These are phyloP conservation scores for Exophiala viscosa DNA, from an alignment of 2,329 filamentous ascomycete genomes.

Conservation along the genomic window DNA sequence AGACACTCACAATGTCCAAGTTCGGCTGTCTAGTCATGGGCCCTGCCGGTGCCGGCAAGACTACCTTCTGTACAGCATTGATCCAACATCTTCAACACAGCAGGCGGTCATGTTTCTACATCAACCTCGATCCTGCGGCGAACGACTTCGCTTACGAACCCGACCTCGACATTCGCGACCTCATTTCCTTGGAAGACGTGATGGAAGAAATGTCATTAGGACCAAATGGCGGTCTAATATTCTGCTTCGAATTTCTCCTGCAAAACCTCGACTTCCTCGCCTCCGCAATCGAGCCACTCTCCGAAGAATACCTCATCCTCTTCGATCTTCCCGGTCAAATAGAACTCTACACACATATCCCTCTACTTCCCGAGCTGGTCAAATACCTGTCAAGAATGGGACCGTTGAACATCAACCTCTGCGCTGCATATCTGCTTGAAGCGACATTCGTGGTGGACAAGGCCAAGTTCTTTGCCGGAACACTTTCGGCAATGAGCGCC, in stretches of 20 bases:
- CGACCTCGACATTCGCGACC: conserved; percentile 90
- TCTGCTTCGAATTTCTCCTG: conserved; percentile 93
- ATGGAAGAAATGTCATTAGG: conserved; percentile 93
- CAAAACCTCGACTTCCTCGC: conserved; percentile 91
- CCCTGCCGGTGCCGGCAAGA: conserved; percentile 93
- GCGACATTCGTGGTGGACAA: conserved; percentile 93
- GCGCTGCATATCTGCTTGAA: conserved; percentile 90
- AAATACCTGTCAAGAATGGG: conserved; percentile 75
- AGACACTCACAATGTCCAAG: conserved; percentile 66
- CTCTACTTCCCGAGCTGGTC: conserved; percentile 79
- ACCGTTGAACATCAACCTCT: conserved; percentile 82
- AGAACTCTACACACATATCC: conserved; percentile 95
- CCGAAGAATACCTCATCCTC: conserved; percentile 94
- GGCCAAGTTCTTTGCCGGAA: conserved; percentile 95
- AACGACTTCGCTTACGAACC: conserved; percentile 88
- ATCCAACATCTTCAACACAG: conserved; percentile 90
- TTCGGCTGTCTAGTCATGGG: conserved; percentile 95
- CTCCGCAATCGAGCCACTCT: conserved; percentile 76
- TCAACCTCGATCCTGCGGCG: conserved; percentile 96
- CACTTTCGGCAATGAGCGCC: conserved; percentile 92
- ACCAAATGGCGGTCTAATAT: conserved; percentile 88
- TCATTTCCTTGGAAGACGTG: conserved; percentile 89
- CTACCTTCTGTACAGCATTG: conserved; percentile 89
- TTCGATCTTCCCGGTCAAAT: conserved; percentile 99
- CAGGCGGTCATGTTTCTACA: conserved; percentile 91